Evolutionary conservation across 2,329 filamentous ascomycete genomes (phyloP).

Genomic region (Fusarium tuaranense): DNA sequence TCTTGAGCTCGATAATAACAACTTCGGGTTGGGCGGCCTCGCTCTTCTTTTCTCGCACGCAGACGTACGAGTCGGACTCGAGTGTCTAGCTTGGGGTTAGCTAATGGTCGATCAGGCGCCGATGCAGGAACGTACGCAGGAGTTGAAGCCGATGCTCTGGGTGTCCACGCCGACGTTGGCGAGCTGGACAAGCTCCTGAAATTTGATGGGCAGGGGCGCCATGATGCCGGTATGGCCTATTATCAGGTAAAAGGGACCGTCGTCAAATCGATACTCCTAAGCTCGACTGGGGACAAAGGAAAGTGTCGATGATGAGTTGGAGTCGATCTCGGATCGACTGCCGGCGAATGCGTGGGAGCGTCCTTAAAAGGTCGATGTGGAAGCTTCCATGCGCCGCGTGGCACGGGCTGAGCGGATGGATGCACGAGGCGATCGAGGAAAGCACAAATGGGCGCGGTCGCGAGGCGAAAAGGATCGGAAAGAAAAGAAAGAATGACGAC

Average conservation of each 20-base stretch:
- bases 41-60: constrained; percentile 93
- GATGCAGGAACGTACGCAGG: constrained; percentile 71
- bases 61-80: constrained; percentile 97
- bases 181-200: constrained; percentile 87
- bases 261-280: constrained; percentile 42
- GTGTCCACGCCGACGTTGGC: constrained; percentile 60
- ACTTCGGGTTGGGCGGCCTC: constrained; percentile 90
- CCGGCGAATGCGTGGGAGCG: constrained; percentile 39
- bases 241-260: constrained; percentile 41
- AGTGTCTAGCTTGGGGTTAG: constrained; percentile 75
- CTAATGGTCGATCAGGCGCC: constrained; percentile 20
- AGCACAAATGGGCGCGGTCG: constrained; percentile 28
- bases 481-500: constrained; percentile 34
- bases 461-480: constrained; percentile 37
- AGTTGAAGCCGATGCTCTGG: constrained; percentile 78
- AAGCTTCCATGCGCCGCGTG: constrained; percentile 55
- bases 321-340: constrained; percentile 43
- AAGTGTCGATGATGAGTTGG: constrained; percentile 16
- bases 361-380: constrained; percentile 41
- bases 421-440: constrained; percentile 18
- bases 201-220: constrained; percentile 89
- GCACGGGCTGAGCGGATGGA: constrained; percentile 36
- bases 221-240: constrained; percentile 55
- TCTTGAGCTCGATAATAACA: constrained; percentile 97
- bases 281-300: constrained; percentile 32